Percentiles rank a stretch among this genome's conserved stretches.
Evolutionary conservation across 805 yeast genomes (phyloP).

Genomic region (Saccharomyces cerevisiae): DNA sequence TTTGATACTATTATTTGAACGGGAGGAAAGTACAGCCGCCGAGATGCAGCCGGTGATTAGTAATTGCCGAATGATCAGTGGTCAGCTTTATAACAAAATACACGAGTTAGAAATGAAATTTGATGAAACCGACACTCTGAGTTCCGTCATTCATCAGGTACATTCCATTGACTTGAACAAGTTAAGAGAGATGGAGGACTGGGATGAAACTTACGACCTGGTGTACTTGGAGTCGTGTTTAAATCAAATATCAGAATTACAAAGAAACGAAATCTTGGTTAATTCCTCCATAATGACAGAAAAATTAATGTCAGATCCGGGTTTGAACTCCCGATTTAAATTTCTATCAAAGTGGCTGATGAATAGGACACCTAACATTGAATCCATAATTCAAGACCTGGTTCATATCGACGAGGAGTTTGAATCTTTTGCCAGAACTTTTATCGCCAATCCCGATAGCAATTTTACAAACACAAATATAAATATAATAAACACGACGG

Average conservation of each 20-base stretch:
- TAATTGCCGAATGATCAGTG: conserved; percentile 19
- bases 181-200: conserved; percentile 46
- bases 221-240: conserved; percentile 35
- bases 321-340: conserved; percentile 18
- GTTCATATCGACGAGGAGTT: conserved; percentile 31
- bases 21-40: not conserved
- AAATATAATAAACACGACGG: conserved; percentile 1
- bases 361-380: conserved; percentile 12
- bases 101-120: conserved; percentile 44
- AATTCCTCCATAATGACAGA: conserved; percentile 52
- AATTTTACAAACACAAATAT: conserved; percentile 5
- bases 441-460: conserved; percentile 2
- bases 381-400: conserved; percentile 25
- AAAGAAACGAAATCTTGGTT: conserved; percentile 47
- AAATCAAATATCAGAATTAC: conserved; percentile 36
- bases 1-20: conserved; percentile 14
- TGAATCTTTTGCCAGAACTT: conserved; percentile 27
- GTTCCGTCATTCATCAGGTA: conserved; percentile 38
- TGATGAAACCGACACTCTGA: conserved; percentile 43
- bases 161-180: conserved; percentile 37
- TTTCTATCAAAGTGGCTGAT: conserved; percentile 18
- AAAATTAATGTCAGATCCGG: conserved; percentile 31
- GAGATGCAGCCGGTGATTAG: conserved; percentile 11
- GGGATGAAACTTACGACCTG: conserved; percentile 41
- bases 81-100: conserved; percentile 39